Percentiles rank a stretch among this genome's conserved stretches.
Conservation (phyloP, 225 moss, liverwort and hornwort species). For the Neckera pumila region DNA sequence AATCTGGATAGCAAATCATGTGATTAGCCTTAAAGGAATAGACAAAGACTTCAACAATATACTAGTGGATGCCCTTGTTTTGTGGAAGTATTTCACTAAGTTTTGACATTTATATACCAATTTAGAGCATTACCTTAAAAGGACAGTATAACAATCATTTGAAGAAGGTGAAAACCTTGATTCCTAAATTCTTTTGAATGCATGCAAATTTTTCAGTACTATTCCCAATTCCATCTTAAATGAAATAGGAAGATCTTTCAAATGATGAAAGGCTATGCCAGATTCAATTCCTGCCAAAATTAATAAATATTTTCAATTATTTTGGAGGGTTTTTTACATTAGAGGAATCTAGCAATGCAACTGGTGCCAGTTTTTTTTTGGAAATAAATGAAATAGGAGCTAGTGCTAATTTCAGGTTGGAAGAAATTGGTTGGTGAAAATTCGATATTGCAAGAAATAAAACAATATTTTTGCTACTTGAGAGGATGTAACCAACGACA, state of each 20-base stretch:
- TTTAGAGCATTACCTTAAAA: rapidly evolving
- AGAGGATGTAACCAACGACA: not conserved
- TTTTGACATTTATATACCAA: too few relatives aligned
- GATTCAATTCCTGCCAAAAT: rapidly evolving
- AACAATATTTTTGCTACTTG: rapidly evolving
- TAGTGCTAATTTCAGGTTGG: not conserved
- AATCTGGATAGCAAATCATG: too few relatives aligned
- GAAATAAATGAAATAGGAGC: too few relatives aligned
- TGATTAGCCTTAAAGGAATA: rapidly evolving
- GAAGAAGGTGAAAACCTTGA: too few relatives aligned
- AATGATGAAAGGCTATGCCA: not conserved
- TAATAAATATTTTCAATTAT: not conserved
- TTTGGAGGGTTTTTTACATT: not conserved
- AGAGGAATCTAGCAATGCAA: rapidly evolving
- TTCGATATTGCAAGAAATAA: not conserved
- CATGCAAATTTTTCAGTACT: not conserved
- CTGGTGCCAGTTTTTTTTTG: too few relatives aligned
- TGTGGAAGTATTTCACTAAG: too few relatives aligned
- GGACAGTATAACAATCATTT: rapidly evolving
- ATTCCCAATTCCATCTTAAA: not conserved
- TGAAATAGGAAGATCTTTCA: not conserved
- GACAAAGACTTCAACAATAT: too few relatives aligned
- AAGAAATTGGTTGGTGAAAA: not conserved
- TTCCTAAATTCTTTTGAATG: not conserved
- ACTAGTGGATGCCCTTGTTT: too few relatives aligned